phyloP scores from a whole-genome alignment of 164 flowering plant species.

The Stephania yunnanensis region DNA sequence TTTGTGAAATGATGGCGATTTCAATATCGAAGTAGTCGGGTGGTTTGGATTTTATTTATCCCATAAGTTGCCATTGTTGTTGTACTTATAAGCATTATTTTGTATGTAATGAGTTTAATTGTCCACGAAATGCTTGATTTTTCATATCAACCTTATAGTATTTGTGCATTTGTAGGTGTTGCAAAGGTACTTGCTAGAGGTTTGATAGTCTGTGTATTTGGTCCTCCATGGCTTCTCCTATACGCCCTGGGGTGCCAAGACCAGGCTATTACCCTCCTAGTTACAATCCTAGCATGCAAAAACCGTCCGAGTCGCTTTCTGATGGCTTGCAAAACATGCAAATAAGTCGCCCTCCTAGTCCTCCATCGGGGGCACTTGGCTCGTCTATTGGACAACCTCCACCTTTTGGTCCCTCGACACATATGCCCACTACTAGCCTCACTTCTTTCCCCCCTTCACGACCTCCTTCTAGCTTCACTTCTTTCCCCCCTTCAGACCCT shows the following conservation, averaged over 20 bases:
- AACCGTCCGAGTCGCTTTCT: conserved; percentile 35
- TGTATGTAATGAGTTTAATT: no score
- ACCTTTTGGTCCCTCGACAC: conserved; percentile 33
- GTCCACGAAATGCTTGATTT: no score
- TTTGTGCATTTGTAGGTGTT: not conserved
- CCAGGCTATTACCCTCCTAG: conserved; percentile 46
- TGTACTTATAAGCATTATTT: no score
- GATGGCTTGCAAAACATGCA: conserved; percentile 62
- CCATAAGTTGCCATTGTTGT: no score
- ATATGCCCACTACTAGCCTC: conserved; percentile 21
- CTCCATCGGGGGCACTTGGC: conserved; percentile 31
- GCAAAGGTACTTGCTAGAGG: not conserved
- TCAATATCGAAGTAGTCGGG: no score
- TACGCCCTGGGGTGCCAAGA: conserved; percentile 68
- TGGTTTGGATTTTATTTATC: no score
- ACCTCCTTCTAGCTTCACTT: conserved; percentile 7
- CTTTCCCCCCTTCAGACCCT: conserved; percentile 9
- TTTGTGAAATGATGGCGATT: no score
- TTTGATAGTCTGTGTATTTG: not conserved
- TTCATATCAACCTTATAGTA: not conserved
- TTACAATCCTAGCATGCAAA: conserved; percentile 50
- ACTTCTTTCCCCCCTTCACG: not conserved
- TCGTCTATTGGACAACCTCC: conserved; percentile 43
- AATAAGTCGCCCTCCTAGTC: conserved; percentile 36
- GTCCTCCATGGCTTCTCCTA: conserved; percentile 53